These are phyloP conservation scores for Zelopaecilomyces penicillatus DNA, from an alignment of 2,329 filamentous ascomycete species.

Conservation along the genomic window DNA sequence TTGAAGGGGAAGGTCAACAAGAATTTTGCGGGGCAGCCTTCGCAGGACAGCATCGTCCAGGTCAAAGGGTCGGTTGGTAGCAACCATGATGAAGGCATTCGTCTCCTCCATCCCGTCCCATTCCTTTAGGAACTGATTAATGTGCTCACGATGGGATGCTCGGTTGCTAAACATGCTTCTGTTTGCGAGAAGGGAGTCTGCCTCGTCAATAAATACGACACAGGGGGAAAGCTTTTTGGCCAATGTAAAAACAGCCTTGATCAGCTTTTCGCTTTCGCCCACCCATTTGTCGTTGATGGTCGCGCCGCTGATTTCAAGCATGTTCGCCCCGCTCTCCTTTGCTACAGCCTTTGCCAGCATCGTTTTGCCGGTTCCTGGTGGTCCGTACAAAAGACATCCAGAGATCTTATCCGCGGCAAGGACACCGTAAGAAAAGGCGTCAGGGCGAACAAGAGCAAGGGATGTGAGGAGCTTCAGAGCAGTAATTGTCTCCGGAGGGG, in stretches of 20 bases:
- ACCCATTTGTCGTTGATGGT: slow-evolving; percentile 96
- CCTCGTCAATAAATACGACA: slow-evolving; percentile 95
- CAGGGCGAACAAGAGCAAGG: slow-evolving; percentile 75
- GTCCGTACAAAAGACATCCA: slow-evolving; percentile 79
- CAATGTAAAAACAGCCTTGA: slow-evolving; percentile 81
- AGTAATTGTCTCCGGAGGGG: slow-evolving; percentile 71
- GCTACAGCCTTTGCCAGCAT: slow-evolving; percentile 61
- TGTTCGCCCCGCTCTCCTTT: slow-evolving; percentile 59
- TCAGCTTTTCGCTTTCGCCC: slow-evolving; percentile 92
- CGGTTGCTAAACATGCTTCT: slow-evolving; percentile 58
- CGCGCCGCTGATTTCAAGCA: slow-evolving; percentile 83
- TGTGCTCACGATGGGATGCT: slow-evolving; percentile 73
- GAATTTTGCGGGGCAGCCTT: slow-evolving; percentile 62
- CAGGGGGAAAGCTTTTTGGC: slow-evolving; percentile 87
- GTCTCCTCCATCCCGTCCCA: slow-evolving; percentile 85
- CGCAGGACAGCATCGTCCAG: slow-evolving; percentile 80
- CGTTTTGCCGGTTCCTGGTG: slow-evolving; percentile 72
- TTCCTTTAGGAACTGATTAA: slow-evolving; percentile 93
- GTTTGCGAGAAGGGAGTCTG: slow-evolving; percentile 81
- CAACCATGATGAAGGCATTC: slow-evolving; percentile 94
- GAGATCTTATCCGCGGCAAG: slow-evolving; percentile 85
- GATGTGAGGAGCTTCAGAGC: slow-evolving; percentile 84
- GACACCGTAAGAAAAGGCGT: slow-evolving; percentile 94
- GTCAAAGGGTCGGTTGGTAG: slow-evolving; percentile 91
- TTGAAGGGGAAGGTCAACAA: slow-evolving; percentile 64